These are phyloP conservation scores for Diaporthe vaccinii DNA, from an alignment of 2,329 filamentous ascomycete genomes.

Conservation along the genomic window DNA sequence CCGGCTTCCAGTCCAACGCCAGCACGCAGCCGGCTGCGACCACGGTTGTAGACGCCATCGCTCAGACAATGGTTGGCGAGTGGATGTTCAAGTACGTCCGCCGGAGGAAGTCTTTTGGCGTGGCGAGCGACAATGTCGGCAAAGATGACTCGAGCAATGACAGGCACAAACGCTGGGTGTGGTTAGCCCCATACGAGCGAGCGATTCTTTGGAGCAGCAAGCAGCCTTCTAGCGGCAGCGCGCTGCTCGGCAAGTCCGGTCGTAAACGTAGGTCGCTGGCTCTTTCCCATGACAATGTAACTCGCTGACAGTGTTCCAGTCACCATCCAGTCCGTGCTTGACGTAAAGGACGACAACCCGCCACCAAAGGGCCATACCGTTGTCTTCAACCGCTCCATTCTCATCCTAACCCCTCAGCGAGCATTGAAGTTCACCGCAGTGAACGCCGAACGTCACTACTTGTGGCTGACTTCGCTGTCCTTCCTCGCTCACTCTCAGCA, in stretches of 20 bases:
- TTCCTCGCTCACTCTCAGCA: constrained; percentile 94
- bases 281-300: constrained; percentile 45
- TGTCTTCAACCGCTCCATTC: constrained; percentile 91
- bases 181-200: constrained; percentile 96
- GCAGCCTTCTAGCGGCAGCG: constrained; percentile 89
- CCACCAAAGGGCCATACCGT: constrained; percentile 76
- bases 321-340: constrained; percentile 93
- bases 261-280: constrained; percentile 81
- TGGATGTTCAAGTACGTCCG: constrained; percentile 96
- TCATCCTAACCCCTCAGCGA: constrained; percentile 92
- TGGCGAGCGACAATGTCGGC: constrained; percentile 74
- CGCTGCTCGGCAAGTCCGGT: constrained; percentile 92
- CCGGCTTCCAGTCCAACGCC: constrained; percentile 64
- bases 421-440: constrained; percentile 95
- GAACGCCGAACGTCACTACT: constrained; percentile 86
- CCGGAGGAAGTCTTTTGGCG: constrained; percentile 90
- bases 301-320: constrained; percentile 68
- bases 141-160: constrained; percentile 80
- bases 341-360: constrained; percentile 94
- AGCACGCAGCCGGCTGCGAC: constrained; percentile 77
- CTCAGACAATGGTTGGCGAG: constrained; percentile 98
- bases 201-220: constrained; percentile 99
- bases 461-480: constrained; percentile 94
- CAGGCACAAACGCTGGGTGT: constrained; percentile 97
- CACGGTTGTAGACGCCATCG: constrained; percentile 94